Evolutionary conservation across 805 yeast genomes (phyloP), one percentile per base, ranked within the genome.

Genomic region (Wickerhamomyces rabaulensis): DNA sequence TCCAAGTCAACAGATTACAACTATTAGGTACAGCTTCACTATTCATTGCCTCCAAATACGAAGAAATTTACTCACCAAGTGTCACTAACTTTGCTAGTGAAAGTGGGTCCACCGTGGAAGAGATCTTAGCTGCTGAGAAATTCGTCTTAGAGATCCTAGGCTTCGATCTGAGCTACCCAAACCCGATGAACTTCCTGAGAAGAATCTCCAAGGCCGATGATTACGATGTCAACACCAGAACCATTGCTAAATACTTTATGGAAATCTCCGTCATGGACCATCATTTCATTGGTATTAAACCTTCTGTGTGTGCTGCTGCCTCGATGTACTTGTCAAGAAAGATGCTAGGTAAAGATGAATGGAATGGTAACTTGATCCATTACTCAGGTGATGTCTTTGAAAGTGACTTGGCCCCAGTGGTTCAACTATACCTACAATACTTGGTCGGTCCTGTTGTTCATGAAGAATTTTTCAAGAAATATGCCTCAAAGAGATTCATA

Each of bases 131-230:
- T 59, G 95, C 95, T 29, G 97, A 90, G 66, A 84, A 84, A 62
- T 83, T 79, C 58, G 84, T 90, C 39, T 67, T 91, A 47, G 84
- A 87, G 56, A 78, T 82, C 25, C 70, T 90, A 45, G 76, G 80
- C 50, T 91, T 86, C 64, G 84, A 87, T 65, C 71, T 90, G 57
- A 83, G 87, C 57, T 87, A 86, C 61, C 96, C 97, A 46, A 88
- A 87, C 63, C 97, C 97, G 51, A 84, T 90, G 89, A 90, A 90
- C 66, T 90, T 90, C 62, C 69, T 90, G 58, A 79, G 97, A 66
- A 77, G 97, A 63, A 87, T 91, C 43, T 87, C 96, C 39, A 89
- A 88, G 63, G 97, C 97, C 27, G 97, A 91, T 65, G 91, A 87
- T 63, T 91, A 89, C 70, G 95, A 90, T 63, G 85, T 87, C 50